Conservation (phyloP, 164 flowering plant genomes). For the Vitis riparia region DNA sequence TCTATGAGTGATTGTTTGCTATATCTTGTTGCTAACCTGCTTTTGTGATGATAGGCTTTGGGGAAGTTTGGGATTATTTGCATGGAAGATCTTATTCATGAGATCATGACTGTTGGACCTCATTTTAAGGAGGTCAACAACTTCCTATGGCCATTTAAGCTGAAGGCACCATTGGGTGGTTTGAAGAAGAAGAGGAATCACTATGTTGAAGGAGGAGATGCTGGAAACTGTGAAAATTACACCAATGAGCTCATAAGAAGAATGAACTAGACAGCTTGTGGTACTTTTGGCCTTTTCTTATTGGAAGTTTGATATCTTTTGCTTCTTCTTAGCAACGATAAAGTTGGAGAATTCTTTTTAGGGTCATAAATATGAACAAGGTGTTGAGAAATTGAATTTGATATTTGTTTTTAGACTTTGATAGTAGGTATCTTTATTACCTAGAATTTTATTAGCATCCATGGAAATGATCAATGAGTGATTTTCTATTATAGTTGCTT, state of each 20-base stretch:
- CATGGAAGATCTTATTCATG: constrained; percentile 66
- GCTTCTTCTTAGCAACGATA: too few relatives aligned
- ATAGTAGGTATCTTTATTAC: neutral
- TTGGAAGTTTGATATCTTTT: neutral
- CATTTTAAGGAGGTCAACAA: constrained; percentile 72
- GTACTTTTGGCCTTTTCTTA: neutral
- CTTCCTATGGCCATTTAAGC: constrained; percentile 70
- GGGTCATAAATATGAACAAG: too few relatives aligned
- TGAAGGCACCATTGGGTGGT: constrained; percentile 66
- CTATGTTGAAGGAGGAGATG: constrained; percentile 70
- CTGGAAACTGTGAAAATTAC: constrained; percentile 66
- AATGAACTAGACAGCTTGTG: constrained; percentile 47
- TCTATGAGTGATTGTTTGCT: too few relatives aligned
- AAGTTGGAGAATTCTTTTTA: too few relatives aligned
- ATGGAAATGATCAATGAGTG: neutral
- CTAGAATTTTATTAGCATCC: neutral
- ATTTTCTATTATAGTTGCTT: too few relatives aligned
- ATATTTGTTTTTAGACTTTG: too few relatives aligned
- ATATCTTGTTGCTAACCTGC: too few relatives aligned
- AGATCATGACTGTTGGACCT: constrained; percentile 71
- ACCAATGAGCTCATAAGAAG: constrained; percentile 65
- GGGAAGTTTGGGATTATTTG: constrained; percentile 62
- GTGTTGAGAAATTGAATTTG: too few relatives aligned
- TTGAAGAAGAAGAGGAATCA: constrained; percentile 72
- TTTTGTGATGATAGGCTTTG: constrained; percentile 38